Evolutionary conservation across 2,329 filamentous ascomycete genomes (phyloP).

Genomic region (Xylariaceae sp.): DNA sequence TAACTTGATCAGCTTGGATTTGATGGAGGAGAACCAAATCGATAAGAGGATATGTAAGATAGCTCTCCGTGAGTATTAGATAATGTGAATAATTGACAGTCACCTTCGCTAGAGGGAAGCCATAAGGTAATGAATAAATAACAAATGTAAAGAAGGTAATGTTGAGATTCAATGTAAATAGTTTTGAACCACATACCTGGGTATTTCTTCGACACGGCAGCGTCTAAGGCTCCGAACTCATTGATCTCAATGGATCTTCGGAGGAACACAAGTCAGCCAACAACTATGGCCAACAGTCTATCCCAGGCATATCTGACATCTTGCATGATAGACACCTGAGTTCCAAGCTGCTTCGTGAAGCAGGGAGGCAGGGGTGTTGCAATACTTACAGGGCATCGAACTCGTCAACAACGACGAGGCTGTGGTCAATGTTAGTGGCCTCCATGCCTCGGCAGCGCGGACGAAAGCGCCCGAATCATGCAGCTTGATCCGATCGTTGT

Average conservation of each 20-base stretch:
- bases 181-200: slow-evolving; percentile 36
- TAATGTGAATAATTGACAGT: too few species aligned
- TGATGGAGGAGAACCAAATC: background rate
- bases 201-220: slow-evolving; percentile 29
- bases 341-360: too few species aligned
- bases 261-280: too few species aligned
- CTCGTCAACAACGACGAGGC: slow-evolving; percentile 47
- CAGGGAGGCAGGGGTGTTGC: too few species aligned
- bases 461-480: too few species aligned
- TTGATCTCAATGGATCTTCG: slow-evolving; percentile 44
- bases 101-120: too few species aligned
- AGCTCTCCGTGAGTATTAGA: too few species aligned
- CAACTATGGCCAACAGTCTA: slow-evolving; percentile 23
- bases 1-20: background rate
- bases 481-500: too few species aligned
- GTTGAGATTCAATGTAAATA: background rate
- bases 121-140: background rate
- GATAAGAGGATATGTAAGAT: background rate
- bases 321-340: background rate
- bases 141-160: background rate
- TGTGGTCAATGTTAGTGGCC: slow-evolving; percentile 33
- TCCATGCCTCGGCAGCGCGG: slow-evolving; percentile 18
- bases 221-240: slow-evolving; percentile 20
- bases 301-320: slow-evolving; percentile 8
- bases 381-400: slow-evolving; percentile 55